Evolutionary conservation across 2,329 filamentous ascomycete species (phyloP), one percentile per base, ranked within the genome.

Genomic region (Zasmidium angulare): DNA sequence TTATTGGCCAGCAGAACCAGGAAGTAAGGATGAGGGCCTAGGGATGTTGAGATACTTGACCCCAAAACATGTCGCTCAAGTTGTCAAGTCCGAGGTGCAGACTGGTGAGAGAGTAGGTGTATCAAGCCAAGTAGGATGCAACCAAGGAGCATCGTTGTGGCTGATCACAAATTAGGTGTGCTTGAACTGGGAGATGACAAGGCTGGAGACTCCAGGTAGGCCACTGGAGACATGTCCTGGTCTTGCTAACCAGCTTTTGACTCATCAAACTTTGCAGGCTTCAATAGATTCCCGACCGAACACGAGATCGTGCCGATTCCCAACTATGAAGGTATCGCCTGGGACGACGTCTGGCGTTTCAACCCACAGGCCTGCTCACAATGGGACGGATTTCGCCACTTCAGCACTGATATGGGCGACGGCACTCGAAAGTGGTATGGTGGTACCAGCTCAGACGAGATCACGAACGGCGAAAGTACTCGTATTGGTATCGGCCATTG

Each of bases 341-440:
- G 52, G 48, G 59, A 61, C 47, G 59, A 61, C 26, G 48, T 61
- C 22, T 61, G 52, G 50, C 46, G 52, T 46, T 55, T 61, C 50
- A 61, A 61, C 24, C 56, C 59, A 6, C 59, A 61, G 43, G 52
- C 55, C 20, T 53, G 49, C 47, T 55, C 55, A 17, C 55, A 61
- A 29, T 61, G 59, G 59, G 59, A 61, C 24, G 59, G 55, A 21
- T 58, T 58, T 40, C 59, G 55, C 21, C 59, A 61, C 40, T 57
- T 43, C 23, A 52, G 50, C 50, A 40, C 55, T 9, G 46, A 58
- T 14, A 57, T 53, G 22, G 52, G 19, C 23, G 55, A 58, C 20
- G 56, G 56, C 20, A 58, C 50, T 19, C 31, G 56, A 36, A 23
- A 26, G n/a, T 58, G 56, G 55, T 58, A 61, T 24, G 55, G 59